These are phyloP conservation scores for Liquidambar formosana DNA, from an alignment of 164 flowering plant species.

Conservation along the genomic window DNA sequence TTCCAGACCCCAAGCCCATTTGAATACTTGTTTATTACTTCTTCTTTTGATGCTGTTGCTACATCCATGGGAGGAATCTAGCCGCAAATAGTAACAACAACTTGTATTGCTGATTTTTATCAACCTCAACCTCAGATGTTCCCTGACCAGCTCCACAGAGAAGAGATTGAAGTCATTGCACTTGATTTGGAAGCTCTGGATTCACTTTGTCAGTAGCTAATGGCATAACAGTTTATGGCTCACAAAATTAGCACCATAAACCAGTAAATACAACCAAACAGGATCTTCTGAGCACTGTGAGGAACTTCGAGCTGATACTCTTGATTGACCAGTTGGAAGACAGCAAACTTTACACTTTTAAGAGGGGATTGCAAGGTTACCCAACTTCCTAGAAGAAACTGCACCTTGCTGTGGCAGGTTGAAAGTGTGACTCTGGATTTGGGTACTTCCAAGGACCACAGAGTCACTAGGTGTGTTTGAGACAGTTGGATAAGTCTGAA, in stretches of 20 bases:
- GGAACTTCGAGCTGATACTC: constrained; percentile 49
- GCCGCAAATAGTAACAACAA: constrained; percentile 88
- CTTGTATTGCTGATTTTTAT: constrained; percentile 75
- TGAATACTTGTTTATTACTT: too few relatives aligned
- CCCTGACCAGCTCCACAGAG: constrained; percentile 48
- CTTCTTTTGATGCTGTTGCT: constrained; percentile 58
- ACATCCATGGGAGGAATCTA: constrained; percentile 67
- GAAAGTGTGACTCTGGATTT: constrained; percentile 40
- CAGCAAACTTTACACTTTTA: constrained; percentile 48
- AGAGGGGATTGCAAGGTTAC: constrained; percentile 27
- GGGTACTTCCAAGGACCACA: constrained; percentile 25
- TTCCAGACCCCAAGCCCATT: too few relatives aligned
- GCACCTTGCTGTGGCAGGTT: constrained; percentile 34
- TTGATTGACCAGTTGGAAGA: constrained; percentile 39
- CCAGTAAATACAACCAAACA: constrained; percentile 30
- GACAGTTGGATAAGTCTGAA: constrained; percentile 33
- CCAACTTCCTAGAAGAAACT: constrained; percentile 32
- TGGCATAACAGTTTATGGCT: constrained; percentile 26
- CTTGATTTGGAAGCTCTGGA: constrained; percentile 45
- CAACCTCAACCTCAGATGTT: constrained; percentile 57
- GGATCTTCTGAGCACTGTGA: constrained; percentile 35
- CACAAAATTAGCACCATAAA: constrained; percentile 32
- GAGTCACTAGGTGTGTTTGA: constrained; percentile 29
- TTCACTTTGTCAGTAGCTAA: too few relatives aligned
- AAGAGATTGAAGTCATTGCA: constrained; percentile 52